Conservation (phyloP, 164 flowering plant genomes). For the Sedum album region DNA sequence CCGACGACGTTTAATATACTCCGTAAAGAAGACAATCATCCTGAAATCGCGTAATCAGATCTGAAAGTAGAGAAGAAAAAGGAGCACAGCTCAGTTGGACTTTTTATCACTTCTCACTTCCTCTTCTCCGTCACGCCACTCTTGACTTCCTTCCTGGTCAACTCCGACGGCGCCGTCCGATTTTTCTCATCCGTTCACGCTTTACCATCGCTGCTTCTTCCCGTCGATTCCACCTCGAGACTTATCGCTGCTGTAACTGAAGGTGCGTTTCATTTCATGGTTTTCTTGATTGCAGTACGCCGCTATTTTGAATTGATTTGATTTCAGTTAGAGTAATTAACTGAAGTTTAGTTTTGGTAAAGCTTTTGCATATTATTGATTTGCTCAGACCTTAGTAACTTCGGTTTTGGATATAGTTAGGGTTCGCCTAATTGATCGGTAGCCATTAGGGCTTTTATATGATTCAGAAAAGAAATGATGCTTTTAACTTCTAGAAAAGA, state of each 20-base stretch:
- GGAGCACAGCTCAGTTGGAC: not conserved
- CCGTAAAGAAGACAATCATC: not conserved
- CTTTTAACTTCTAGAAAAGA: no score
- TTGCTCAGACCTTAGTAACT: no score
- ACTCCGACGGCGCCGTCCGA: not conserved
- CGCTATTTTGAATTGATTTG: not conserved
- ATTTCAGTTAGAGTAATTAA: not conserved
- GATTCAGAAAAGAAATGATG: not conserved
- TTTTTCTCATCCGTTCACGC: not conserved
- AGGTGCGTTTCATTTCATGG: not conserved
- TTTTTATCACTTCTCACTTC: not conserved
- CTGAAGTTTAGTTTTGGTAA: not conserved
- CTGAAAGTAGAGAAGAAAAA: not conserved
- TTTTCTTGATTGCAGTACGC: not conserved
- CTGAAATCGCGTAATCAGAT: conserved; percentile 4
- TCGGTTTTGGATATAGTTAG: not conserved
- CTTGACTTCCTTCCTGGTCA: not conserved
- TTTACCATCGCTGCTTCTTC: not conserved
- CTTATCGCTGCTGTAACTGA: not conserved
- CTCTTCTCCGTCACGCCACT: not conserved
- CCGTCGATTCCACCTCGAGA: not conserved
- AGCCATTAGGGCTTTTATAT: not conserved
- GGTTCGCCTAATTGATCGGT: not conserved
- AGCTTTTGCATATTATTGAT: no score
- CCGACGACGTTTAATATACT: not conserved